phyloP scores from a whole-genome alignment of 106 monocot species.

The Acanthochlamys bracteata region DNA sequence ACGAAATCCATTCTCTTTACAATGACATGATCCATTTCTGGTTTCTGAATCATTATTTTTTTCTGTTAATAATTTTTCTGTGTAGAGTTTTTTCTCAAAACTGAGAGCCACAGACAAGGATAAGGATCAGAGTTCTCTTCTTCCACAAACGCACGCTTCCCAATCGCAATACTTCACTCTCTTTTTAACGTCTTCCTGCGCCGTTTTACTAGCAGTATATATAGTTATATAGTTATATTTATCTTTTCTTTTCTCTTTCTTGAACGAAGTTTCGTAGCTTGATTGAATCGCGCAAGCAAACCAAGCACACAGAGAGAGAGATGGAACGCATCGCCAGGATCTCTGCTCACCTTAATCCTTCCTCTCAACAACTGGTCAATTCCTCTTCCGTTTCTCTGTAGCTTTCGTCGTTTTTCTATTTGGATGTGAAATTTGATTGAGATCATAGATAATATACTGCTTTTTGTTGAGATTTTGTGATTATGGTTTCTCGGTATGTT shows the following conservation, averaged over 20 bases:
- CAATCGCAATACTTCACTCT: not conserved
- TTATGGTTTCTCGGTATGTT: not conserved
- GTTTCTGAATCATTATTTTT: too few relatives aligned
- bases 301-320: conserved; percentile 8
- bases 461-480: not conserved
- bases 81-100: not conserved
- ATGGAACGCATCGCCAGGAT: conserved; percentile 37
- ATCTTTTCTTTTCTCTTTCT: not conserved
- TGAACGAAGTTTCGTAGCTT: not conserved
- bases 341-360: conserved; percentile 36
- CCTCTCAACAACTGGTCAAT: conserved; percentile 13
- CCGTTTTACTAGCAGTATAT: not conserved
- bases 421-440: not conserved
- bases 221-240: not conserved
- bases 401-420: not conserved
- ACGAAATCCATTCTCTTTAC: too few relatives aligned
- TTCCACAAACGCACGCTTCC: conserved; percentile 2
- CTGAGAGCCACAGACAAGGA: conserved; percentile 10
- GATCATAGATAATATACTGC: not conserved
- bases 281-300: not conserved
- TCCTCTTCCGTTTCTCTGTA: not conserved
- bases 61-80: not conserved
- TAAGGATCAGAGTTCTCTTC: not conserved
- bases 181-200: not conserved
- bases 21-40: too few relatives aligned